Conservation (phyloP, 495 filamentous ascomycete genomes). For the Echria macrotheca region DNA sequence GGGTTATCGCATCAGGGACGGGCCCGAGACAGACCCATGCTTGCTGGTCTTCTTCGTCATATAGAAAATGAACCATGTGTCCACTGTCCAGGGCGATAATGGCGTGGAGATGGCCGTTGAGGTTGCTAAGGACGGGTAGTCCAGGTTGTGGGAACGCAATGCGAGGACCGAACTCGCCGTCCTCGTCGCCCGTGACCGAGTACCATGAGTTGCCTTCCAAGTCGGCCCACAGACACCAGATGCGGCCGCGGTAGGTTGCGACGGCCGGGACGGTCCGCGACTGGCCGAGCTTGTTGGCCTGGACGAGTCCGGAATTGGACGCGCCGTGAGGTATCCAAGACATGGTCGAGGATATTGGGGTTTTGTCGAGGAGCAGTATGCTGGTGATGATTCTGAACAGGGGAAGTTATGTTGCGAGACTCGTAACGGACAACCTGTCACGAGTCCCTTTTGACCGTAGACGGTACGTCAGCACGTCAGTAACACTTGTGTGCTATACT, state of each 20-base stretch:
- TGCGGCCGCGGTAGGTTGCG: conserved; percentile 22
- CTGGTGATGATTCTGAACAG: too few species aligned
- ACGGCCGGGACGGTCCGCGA: conserved; percentile 23
- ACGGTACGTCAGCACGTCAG: too few species aligned
- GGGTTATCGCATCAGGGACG: conserved; percentile 10
- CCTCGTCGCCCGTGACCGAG: conserved; percentile 15
- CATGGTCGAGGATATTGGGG: too few species aligned
- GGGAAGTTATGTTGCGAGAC: too few species aligned
- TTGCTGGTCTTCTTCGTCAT: conserved; percentile 17
- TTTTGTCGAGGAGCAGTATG: too few species aligned
- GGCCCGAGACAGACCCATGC: conserved; percentile 15
- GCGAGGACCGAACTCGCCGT: conserved; percentile 14
- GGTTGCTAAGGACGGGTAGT: conserved; percentile 24
- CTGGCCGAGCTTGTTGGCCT: conserved; percentile 12
- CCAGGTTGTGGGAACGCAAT: conserved; percentile 20
- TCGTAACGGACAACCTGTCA: too few species aligned
- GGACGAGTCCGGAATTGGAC: conserved; percentile 9
- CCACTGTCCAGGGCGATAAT: conserved; percentile 21
- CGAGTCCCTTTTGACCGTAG: too few species aligned
- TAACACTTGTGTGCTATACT: too few species aligned
- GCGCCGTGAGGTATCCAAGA: conserved; percentile 12
- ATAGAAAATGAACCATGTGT: conserved; percentile 23
- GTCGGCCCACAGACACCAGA: conserved; percentile 29
- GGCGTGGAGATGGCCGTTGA: conserved; percentile 26
- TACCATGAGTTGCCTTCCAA: conserved; percentile 21